These are phyloP conservation scores for Colletotrichum salicis DNA, from an alignment of 2,329 filamentous ascomycete species.

Conservation along the genomic window DNA sequence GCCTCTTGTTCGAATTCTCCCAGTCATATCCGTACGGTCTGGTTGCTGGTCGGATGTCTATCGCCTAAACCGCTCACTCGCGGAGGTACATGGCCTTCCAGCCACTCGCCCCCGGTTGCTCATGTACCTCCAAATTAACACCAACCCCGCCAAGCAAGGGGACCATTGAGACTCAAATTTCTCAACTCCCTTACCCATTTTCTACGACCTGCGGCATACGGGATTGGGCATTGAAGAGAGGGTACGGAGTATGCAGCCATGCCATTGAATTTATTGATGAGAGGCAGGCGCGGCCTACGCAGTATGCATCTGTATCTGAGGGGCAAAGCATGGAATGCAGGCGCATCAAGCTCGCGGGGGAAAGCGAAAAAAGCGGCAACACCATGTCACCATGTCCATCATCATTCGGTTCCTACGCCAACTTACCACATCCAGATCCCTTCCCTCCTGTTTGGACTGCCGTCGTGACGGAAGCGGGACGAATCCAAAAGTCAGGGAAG, in stretches of 20 bases:
- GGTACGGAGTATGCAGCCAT: not conserved
- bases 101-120: conserved; percentile 4
- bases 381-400: not conserved
- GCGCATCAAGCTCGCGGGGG: conserved; percentile 2
- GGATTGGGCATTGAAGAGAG: not conserved
- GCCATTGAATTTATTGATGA: conserved; percentile 3
- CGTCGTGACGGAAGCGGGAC: conserved; percentile 13
- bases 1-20: not conserved
- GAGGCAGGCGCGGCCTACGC: conserved; percentile 1
- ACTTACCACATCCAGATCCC: not conserved
- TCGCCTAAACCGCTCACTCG: conserved; percentile 21
- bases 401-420: not conserved
- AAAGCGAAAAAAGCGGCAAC: not conserved
- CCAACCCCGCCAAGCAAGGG: conserved; percentile 14
- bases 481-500: not conserved
- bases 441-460: not conserved
- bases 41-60: not conserved
- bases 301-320: conserved; percentile 6
- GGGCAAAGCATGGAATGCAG: conserved; percentile 14
- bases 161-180: not conserved
- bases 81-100: conserved; percentile 1
- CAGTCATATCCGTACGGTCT: not conserved
- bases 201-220: not conserved
- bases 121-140: conserved; percentile 1
- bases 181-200: not conserved